Conservation (phyloP, 164 flowering plant genomes). For the Hamamelis virginiana region DNA sequence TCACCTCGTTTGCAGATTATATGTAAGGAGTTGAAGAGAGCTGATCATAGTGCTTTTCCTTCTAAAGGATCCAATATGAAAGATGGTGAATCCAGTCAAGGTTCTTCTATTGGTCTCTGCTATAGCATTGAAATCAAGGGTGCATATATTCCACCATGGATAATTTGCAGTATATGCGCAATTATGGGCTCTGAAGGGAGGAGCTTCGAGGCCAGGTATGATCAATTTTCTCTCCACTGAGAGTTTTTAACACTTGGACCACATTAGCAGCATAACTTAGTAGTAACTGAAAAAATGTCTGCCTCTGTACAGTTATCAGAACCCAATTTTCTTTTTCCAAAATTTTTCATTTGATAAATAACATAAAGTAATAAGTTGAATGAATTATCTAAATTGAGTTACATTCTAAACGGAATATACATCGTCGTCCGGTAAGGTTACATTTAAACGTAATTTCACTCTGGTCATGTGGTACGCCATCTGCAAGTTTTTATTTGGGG, state of each 20-base stretch:
- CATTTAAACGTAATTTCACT: no score
- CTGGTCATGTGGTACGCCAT: no score
- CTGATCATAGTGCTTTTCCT: slow-evolving; percentile 34
- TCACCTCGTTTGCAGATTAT: slow-evolving; percentile 48
- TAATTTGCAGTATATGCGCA: slow-evolving; percentile 58
- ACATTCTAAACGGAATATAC: no score
- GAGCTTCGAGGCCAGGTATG: slow-evolving; percentile 83
- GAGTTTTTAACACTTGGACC: background rate
- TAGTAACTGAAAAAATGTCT: no score
- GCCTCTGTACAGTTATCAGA: no score
- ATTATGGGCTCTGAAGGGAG: slow-evolving; percentile 50
- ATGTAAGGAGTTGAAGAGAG: slow-evolving; percentile 71
- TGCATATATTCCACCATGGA: slow-evolving; percentile 82
- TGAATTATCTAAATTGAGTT: no score
- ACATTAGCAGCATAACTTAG: no score
- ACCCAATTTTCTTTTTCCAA: no score
- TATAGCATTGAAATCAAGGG: slow-evolving; percentile 81
- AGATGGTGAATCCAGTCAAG: slow-evolving; percentile 24
- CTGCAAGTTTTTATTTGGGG: no score
- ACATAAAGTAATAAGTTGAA: no score
- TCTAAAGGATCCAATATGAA: slow-evolving; percentile 28
- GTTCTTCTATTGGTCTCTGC: slow-evolving; percentile 38
- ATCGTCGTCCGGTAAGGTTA: no score
- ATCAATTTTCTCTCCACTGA: background rate
- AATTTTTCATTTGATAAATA: no score